Evolutionary conservation across 345 rosid genomes (phyloP).

Genomic region (Hibiscus trionum): DNA sequence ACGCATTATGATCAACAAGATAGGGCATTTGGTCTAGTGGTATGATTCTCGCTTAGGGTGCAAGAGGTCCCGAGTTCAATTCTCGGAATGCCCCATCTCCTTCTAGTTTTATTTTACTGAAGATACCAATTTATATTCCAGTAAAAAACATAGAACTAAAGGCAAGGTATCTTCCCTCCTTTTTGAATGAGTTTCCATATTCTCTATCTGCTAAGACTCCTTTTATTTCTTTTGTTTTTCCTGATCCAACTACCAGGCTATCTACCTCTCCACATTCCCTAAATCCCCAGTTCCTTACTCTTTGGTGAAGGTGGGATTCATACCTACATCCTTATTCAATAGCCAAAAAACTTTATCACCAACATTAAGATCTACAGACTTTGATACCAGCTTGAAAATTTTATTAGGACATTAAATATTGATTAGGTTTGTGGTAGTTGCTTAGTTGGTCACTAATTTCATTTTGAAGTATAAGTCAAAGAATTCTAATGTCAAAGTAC

Average conservation of each 20-base stretch:
- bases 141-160: not conserved
- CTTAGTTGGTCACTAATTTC: not conserved
- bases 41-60: conserved; percentile 90
- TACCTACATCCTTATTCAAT: not conserved
- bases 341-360: not conserved
- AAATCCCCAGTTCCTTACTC: not conserved
- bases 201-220: not conserved
- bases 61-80: conserved; percentile 70
- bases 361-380: not conserved
- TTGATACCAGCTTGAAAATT: not conserved
- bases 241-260: not conserved
- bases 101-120: not conserved
- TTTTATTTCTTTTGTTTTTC: not conserved
- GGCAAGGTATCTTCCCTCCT: not conserved
- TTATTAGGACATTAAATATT: not conserved
- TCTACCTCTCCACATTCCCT: not conserved
- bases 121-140: not conserved
- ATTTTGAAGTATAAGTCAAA: not conserved
- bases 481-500: not conserved
- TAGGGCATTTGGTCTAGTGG: conserved; percentile 37
- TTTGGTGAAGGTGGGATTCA: not conserved
- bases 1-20: no score
- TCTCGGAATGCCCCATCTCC: conserved; percentile 28
- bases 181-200: not conserved
- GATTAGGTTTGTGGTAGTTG: not conserved